phyloP scores from a whole-genome alignment of 352 stramenopile species.

The Phytophthora litchii region DNA sequence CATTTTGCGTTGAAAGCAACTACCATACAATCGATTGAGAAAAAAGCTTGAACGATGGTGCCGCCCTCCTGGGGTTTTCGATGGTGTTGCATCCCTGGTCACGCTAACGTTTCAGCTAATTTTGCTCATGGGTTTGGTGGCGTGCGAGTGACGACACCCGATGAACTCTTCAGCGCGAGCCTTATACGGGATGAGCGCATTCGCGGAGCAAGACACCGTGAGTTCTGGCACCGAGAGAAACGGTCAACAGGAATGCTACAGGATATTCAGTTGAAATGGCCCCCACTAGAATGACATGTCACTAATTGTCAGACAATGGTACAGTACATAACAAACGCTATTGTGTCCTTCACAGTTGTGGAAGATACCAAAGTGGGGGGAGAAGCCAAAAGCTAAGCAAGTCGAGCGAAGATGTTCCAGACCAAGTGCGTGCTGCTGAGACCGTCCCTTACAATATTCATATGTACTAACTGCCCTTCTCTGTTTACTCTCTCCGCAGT shows the following conservation, averaged over 20 bases:
- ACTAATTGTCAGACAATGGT: slow-evolving; percentile 2
- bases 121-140: slow-evolving; percentile 1
- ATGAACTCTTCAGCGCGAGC: too few relatives aligned
- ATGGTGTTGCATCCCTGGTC: too few relatives aligned
- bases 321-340: slow-evolving; percentile 16
- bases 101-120: slow-evolving; percentile 6
- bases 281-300: slow-evolving; percentile 4
- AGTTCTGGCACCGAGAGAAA: too few relatives aligned
- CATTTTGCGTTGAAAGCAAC: too few relatives aligned
- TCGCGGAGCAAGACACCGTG: too few relatives aligned
- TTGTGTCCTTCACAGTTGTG: slow-evolving; percentile 23
- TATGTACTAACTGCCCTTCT: background rate
- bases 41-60: too few relatives aligned
- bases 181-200: background rate
- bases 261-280: slow-evolving; percentile 6
- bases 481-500: slow-evolving; percentile 39
- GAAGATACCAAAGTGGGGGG: slow-evolving; percentile 46
- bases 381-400: slow-evolving; percentile 32
- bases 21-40: too few relatives aligned
- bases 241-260: background rate
- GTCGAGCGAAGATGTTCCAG: slow-evolving; percentile 54
- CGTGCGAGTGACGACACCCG: slow-evolving; percentile 7
- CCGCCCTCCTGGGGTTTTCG: too few relatives aligned
- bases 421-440: slow-evolving; percentile 49
- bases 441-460: background rate